phyloP scores from a whole-genome alignment of 148 eudicot species.

The Rhododendron vialii region DNA sequence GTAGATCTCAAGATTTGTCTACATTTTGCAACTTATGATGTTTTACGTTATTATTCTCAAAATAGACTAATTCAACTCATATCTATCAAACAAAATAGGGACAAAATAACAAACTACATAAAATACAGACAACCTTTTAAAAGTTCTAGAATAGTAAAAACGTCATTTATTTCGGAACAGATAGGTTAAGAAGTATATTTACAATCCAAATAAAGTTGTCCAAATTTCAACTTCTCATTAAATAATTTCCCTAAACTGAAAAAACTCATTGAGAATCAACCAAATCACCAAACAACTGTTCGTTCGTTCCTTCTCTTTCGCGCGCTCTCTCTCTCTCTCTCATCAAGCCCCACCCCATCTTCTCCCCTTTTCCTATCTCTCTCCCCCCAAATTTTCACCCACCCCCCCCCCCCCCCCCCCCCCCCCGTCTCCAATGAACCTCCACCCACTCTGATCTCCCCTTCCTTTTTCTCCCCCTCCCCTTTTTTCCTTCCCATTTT shows the following conservation, averaged over 20 bases:
- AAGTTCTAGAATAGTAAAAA: too few relatives aligned
- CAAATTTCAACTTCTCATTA: neutral
- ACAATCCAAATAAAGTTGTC: neutral
- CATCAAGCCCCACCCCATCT: neutral
- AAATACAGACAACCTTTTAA: too few relatives aligned
- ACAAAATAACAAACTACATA: too few relatives aligned
- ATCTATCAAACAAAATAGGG: too few relatives aligned
- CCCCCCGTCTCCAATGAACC: neutral
- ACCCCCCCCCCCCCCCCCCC: neutral
- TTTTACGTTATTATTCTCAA: too few relatives aligned
- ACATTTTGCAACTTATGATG: too few relatives aligned
- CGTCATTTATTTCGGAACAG: too few relatives aligned
- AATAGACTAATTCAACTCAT: too few relatives aligned
- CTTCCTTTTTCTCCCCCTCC: neutral
- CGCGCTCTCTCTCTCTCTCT: neutral
- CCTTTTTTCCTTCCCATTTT: neutral
- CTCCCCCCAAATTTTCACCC: neutral
- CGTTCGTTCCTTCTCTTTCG: conserved; percentile 24
- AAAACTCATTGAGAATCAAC: neutral
- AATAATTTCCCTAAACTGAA: neutral
- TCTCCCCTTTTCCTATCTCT: neutral
- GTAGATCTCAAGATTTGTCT: neutral
- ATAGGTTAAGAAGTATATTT: too few relatives aligned
- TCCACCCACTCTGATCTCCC: neutral
- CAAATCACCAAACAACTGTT: conserved; percentile 28